Base-by-base conservation (phyloP, 805 yeast genomes). In the Hanseniaspora valbyensis region DNA sequence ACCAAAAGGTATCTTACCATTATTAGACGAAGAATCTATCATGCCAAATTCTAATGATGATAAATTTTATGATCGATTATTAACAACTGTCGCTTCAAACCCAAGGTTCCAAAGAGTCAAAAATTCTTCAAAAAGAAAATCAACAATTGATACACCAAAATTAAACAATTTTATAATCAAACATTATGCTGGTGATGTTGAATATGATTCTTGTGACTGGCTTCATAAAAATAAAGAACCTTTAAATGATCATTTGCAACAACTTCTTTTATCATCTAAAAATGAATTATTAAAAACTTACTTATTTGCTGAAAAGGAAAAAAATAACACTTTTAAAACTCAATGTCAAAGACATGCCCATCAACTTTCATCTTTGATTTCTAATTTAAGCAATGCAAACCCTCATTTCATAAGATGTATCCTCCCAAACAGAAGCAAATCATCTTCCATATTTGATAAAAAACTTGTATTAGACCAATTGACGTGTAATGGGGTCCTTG, bases 381-480 rank as follows among this genome's bases (percentile, higher is more conserved):
- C 70, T 4, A 90, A 86, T 55, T 68, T 92, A 19, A 71, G 77
- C 2, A 68, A 77, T 12, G 92, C 98, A 0, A 88, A 85, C 60
- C 99, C 99, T 2, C 97, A 92, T 63, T 92, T 92, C 62, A 96
- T 92, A 22, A 77, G 99, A 58, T 92, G 99, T 64, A 92, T 92
- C 42, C 69, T 92, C 42, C 99, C 99, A 7, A 92, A 92, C 61
- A 76, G 77, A 53, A 69, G 74, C 41, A 89, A 90, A 61, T 71
- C 71, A 45, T 78, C 96, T 0, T 76, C 76, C 39, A 68, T 71
- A 34, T 83, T 92, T 59, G 87, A 86, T 58, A 86, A 82, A 57
- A 68, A 67, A 28, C 68, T 92, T 22, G 95, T 92, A 7, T 69
- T 92, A 41, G 90, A 84, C 48, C 99, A 92, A 66, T 71, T 92